A percentile compares a stretch with the other conserved stretches of the same genome.
Evolutionary conservation across 768 basidiomycete genomes (phyloP).

Genomic region (Neoboletus magnificus): DNA sequence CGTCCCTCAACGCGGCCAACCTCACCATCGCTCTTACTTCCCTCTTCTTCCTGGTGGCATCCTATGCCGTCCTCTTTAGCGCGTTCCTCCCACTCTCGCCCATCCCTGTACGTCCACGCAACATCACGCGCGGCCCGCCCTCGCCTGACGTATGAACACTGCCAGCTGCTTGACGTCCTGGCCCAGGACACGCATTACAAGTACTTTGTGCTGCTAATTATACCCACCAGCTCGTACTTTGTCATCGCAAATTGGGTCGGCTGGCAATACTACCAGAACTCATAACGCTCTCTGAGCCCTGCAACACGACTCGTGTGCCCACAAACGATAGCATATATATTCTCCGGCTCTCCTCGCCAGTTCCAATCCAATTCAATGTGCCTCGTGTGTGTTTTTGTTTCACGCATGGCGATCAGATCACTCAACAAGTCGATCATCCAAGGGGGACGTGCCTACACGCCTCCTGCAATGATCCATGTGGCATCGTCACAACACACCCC

Average conservation of each 20-base stretch:
- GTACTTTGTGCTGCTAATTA: constrained; percentile 73
- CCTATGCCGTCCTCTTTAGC: constrained; percentile 64
- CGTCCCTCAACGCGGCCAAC: constrained; percentile 40
- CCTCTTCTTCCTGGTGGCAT: constrained; percentile 54
- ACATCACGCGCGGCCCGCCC: not conserved
- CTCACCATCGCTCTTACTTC: constrained; percentile 44
- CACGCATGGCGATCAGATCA: constrained; percentile 19
- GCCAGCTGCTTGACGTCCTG: constrained; percentile 61
- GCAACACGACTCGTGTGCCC: constrained; percentile 3
- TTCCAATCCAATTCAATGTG: constrained; percentile 14
- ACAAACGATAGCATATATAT: constrained; percentile 8
- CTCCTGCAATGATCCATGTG: constrained; percentile 24
- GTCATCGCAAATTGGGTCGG: constrained; percentile 99
- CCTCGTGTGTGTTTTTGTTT: constrained; percentile 22
- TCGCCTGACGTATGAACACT: constrained; percentile 21
- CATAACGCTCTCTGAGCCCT: constrained; percentile 40
- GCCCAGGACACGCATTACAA: constrained; percentile 85
- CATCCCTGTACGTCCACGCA: constrained; percentile 43
- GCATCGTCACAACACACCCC: constrained; percentile 1
- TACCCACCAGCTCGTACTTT: constrained; percentile 83
- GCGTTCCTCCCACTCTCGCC: constrained; percentile 56
- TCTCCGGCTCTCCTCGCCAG: constrained; percentile 4
- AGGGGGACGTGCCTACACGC: constrained; percentile 14
- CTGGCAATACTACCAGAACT: constrained; percentile 95
- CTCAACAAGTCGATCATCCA: constrained; percentile 14